Conservation (phyloP, 352 stramenopile genomes). For the Pythium oligandrum region DNA sequence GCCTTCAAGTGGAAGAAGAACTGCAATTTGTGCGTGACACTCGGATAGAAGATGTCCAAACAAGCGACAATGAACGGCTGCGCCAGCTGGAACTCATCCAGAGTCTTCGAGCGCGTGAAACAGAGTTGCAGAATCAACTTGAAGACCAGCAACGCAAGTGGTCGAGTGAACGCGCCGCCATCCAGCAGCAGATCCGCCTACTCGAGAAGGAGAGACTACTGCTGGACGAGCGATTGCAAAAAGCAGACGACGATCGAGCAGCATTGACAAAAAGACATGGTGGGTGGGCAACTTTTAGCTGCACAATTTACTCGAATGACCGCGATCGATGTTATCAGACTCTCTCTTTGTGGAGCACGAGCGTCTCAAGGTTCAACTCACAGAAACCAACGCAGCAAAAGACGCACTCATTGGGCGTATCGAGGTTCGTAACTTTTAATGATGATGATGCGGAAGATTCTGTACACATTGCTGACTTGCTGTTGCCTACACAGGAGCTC, state of each 20-base stretch:
- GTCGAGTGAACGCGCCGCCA: slow-evolving; percentile 31
- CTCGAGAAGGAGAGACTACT: slow-evolving; percentile 56
- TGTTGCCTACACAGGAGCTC: slow-evolving; percentile 26
- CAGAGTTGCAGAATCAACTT: slow-evolving; percentile 44
- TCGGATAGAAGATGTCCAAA: slow-evolving; percentile 37
- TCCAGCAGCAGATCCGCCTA: slow-evolving; percentile 47
- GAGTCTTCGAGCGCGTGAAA: slow-evolving; percentile 34
- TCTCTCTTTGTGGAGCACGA: slow-evolving; percentile 17
- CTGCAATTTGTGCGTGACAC: slow-evolving; percentile 52
- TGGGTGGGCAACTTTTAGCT: slow-evolving; percentile 7
- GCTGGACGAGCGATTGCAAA: slow-evolving; percentile 26
- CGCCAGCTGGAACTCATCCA: slow-evolving; percentile 58
- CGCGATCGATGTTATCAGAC: slow-evolving; percentile 4
- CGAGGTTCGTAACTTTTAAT: slow-evolving; percentile 10
- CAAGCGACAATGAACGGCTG: slow-evolving; percentile 52
- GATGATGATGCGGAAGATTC: background rate
- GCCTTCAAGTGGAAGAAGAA: slow-evolving; percentile 41
- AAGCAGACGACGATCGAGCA: slow-evolving; percentile 13
- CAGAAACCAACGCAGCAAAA: slow-evolving; percentile 1
- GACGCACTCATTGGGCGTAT: slow-evolving; percentile 9
- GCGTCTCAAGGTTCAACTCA: slow-evolving; percentile 13
- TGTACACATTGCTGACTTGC: background rate
- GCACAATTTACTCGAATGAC: background rate
- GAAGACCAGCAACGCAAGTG: slow-evolving; percentile 64
- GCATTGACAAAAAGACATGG: slow-evolving; percentile 29